These are phyloP conservation scores for Eutypella sp. DNA, from an alignment of 2,329 filamentous ascomycete genomes.

Conservation along the genomic window DNA sequence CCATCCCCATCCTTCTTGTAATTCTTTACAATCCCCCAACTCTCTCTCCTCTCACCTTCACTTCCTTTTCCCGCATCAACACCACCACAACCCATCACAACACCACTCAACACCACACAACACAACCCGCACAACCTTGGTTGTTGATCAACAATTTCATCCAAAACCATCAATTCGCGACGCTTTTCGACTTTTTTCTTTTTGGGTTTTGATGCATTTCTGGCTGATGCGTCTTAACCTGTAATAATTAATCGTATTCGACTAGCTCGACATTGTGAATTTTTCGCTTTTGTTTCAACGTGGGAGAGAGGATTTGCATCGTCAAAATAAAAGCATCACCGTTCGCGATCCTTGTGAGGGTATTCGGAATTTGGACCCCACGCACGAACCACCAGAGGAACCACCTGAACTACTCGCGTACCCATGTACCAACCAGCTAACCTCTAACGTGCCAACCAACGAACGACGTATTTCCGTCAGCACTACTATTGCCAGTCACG, in stretches of 20 bases:
- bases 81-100: constrained; percentile 22
- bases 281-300: constrained; percentile 10
- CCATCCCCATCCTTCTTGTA: constrained; percentile 42
- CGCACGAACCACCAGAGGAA: constrained; percentile 22
- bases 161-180: constrained; percentile 31
- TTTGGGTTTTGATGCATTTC: constrained; percentile 19
- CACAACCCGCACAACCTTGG: too few species aligned
- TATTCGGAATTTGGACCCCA: constrained; percentile 23
- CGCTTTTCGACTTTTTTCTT: constrained; percentile 24
- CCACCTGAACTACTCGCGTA: too few species aligned
- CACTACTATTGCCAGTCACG: constrained; percentile 3
- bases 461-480: too few species aligned
- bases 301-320: constrained; percentile 8
- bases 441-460: too few species aligned
- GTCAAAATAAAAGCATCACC: constrained; percentile 9
- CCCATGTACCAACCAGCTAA: too few species aligned
- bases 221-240: constrained; percentile 20
- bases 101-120: constrained; percentile 23
- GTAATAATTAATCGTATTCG: constrained; percentile 8
- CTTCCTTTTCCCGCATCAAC: constrained; percentile 13
- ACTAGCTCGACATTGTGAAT: constrained; percentile 3
- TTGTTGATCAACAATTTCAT: constrained; percentile 27
- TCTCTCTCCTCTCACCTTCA: constrained; percentile 24
- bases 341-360: constrained; percentile 23
- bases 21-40: constrained; percentile 18